Conservation (phyloP, 805 yeast genomes). For the Candida rishiriensis region DNA sequence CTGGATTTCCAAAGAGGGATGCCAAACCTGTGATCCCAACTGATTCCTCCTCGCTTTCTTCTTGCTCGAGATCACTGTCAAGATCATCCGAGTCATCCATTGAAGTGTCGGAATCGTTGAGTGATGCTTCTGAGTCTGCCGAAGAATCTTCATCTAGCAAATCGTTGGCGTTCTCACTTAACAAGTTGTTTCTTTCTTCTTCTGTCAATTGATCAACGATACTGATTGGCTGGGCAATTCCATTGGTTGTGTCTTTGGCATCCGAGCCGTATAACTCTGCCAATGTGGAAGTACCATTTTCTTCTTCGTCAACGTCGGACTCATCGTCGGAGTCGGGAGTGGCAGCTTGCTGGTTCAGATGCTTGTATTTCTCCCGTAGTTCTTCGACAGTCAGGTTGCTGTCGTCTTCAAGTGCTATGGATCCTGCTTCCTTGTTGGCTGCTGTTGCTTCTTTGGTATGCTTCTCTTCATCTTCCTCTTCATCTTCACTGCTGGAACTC, state of each 20-base stretch:
- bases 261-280: constrained; percentile 32
- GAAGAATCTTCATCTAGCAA: constrained; percentile 18
- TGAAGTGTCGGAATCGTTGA: constrained; percentile 10
- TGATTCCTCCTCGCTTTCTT: constrained; percentile 18
- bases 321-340: constrained; percentile 17
- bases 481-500: constrained; percentile 22
- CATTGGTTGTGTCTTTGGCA: background rate
- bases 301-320: constrained; percentile 14
- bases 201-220: constrained; percentile 26
- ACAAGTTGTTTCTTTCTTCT: constrained; percentile 17
- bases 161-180: constrained; percentile 15
- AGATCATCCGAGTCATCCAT: constrained; percentile 19
- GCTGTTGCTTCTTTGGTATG: background rate
- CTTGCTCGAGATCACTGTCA: constrained; percentile 16
- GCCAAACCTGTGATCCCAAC: constrained; percentile 28
- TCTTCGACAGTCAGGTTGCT: constrained; percentile 50
- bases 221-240: constrained; percentile 7
- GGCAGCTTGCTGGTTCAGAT: constrained; percentile 26
- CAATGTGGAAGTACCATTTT: constrained; percentile 12
- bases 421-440: background rate
- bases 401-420: constrained; percentile 35
- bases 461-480: constrained; percentile 13
- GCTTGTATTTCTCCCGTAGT: constrained; percentile 51
- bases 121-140: background rate
- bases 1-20: constrained; percentile 32